Conservation (phyloP, 495 filamentous ascomycete genomes). For the Eremomyces bilateralis region DNA sequence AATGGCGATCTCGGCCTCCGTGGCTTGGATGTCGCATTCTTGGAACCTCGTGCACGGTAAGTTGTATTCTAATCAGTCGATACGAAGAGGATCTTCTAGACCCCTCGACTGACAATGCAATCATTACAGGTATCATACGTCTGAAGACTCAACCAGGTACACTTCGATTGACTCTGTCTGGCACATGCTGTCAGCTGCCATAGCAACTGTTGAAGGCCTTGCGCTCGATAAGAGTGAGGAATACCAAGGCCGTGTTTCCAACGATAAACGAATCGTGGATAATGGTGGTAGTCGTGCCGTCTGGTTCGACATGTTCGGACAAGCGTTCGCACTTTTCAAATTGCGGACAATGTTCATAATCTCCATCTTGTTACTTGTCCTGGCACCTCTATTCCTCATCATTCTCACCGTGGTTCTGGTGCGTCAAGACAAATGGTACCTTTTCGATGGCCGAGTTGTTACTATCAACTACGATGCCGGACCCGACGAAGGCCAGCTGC, state of each 20-base stretch:
- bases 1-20: slow-evolving; percentile 59
- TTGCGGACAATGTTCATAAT: slow-evolving; percentile 71
- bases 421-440: slow-evolving; percentile 55
- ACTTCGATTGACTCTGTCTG: slow-evolving; percentile 42
- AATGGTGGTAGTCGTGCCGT: slow-evolving; percentile 51
- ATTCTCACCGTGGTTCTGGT: slow-evolving; percentile 42
- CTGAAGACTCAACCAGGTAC: slow-evolving; percentile 67
- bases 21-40: slow-evolving; percentile 84
- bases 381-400: slow-evolving; percentile 49
- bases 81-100: too few species aligned
- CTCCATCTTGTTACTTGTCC: slow-evolving; percentile 61
- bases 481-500: too few species aligned
- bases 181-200: slow-evolving; percentile 78
- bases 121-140: slow-evolving; percentile 96
- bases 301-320: slow-evolving; percentile 89
- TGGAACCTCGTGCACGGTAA: slow-evolving; percentile 54
- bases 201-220: slow-evolving; percentile 47
- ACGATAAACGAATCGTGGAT: slow-evolving; percentile 42
- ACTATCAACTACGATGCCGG: too few species aligned
- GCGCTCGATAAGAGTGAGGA: slow-evolving; percentile 43
- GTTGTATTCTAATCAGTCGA: too few species aligned
- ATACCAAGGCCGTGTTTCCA: slow-evolving; percentile 38
- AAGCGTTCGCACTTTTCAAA: slow-evolving; percentile 52
- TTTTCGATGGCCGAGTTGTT: slow-evolving; percentile 30
- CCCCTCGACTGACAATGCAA: too few species aligned